These are phyloP conservation scores for Teunomyces gatunensis DNA, from an alignment of 805 yeast genomes.

Conservation along the genomic window DNA sequence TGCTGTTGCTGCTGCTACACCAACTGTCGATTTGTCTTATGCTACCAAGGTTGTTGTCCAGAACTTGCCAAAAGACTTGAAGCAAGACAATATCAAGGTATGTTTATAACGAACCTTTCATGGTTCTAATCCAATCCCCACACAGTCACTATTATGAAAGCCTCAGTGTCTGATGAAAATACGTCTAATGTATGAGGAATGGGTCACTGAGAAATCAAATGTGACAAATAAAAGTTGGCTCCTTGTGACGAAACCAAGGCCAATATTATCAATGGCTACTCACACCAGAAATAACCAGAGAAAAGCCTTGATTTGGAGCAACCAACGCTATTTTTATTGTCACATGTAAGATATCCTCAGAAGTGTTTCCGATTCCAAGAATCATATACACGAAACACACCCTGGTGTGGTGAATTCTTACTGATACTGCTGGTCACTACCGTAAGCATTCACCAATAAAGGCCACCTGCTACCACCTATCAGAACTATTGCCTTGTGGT, in stretches of 20 bases:
- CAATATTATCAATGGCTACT: too few relatives aligned
- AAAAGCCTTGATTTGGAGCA: too few relatives aligned
- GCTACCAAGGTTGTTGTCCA: slow-evolving; percentile 84
- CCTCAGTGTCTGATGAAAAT: neutral
- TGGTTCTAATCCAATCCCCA: neutral
- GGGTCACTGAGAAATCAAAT: neutral
- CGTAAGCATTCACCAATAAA: neutral
- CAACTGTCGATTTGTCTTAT: slow-evolving; percentile 44
- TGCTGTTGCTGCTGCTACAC: slow-evolving; percentile 15
- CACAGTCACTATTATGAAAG: neutral
- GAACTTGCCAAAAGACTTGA: slow-evolving; percentile 80
- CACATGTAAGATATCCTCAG: neutral
- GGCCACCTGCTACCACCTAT: neutral
- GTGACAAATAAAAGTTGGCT: neutral
- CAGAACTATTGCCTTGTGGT: neutral
- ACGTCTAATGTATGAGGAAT: neutral
- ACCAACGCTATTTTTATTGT: neutral
- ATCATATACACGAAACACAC: neutral
- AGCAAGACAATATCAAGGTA: slow-evolving; percentile 82
- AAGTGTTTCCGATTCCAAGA: slow-evolving; percentile 2
- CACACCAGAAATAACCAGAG: too few relatives aligned
- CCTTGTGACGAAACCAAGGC: neutral
- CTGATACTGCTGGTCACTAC: slow-evolving; percentile 1
- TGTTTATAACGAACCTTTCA: slow-evolving; percentile 38
- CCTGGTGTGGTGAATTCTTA: neutral